A percentile compares a stretch with the other conserved stretches of the same genome.
These are phyloP conservation scores for Adansonia digitata DNA, from an alignment of 345 rosid species.

Conservation along the genomic window DNA sequence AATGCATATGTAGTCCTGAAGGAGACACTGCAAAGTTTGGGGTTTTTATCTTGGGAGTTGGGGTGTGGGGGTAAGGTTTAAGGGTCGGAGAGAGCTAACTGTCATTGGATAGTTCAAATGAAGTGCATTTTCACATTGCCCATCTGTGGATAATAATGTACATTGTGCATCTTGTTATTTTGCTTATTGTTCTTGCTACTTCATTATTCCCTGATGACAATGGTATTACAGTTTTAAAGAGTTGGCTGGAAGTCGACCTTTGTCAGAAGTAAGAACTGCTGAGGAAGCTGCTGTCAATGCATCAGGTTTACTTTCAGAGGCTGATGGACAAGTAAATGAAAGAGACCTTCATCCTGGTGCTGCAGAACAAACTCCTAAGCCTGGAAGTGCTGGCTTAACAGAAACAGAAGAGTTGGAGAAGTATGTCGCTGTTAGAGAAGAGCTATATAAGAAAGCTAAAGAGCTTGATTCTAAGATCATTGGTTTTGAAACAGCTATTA, in stretches of 20 bases:
- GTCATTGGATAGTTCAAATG: not conserved
- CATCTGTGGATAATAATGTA: not conserved
- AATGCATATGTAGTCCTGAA: not conserved
- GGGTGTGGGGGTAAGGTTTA: not conserved
- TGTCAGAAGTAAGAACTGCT: slow-evolving; percentile 68
- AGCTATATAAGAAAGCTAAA: slow-evolving; percentile 84
- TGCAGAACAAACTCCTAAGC: slow-evolving; percentile 48
- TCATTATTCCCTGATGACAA: slow-evolving; percentile 9
- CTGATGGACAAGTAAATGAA: slow-evolving; percentile 40
- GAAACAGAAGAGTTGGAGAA: slow-evolving; percentile 93
- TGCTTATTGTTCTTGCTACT: slow-evolving; percentile 3
- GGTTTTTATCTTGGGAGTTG: not conserved
- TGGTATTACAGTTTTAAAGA: slow-evolving; percentile 65
- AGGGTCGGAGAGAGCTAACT: not conserved
- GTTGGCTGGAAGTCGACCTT: slow-evolving; percentile 67
- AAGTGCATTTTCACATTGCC: not conserved
- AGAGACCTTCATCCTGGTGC: slow-evolving; percentile 54
- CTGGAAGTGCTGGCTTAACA: slow-evolving; percentile 62
- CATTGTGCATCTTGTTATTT: not conserved
- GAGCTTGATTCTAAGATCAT: slow-evolving; percentile 86
- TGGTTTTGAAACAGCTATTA: slow-evolving; percentile 93
- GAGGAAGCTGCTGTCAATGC: slow-evolving; percentile 52
- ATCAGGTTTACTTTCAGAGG: slow-evolving; percentile 37
- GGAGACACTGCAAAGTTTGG: not conserved
- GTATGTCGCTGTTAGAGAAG: slow-evolving; percentile 79